phyloP scores from a whole-genome alignment of 768 basidiomycete genomes.

The Auriculariales sp. region DNA sequence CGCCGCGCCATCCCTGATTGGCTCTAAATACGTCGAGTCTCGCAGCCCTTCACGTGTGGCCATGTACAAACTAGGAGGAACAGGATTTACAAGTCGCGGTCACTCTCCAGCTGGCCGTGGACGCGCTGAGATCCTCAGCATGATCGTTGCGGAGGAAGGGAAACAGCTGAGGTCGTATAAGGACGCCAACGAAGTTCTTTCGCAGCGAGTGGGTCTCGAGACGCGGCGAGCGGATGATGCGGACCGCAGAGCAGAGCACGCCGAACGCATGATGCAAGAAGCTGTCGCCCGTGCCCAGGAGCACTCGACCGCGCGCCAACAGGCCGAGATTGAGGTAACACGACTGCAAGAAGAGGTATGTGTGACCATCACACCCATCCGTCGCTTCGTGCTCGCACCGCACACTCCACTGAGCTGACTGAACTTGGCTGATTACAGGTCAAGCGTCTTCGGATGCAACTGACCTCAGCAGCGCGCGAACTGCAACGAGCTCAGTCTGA shows the following conservation, averaged over 20 bases:
- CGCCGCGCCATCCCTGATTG: background rate
- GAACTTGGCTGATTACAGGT: too few species aligned
- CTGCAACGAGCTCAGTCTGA: constrained; percentile 17
- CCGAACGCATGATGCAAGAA: constrained; percentile 34
- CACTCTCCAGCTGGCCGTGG: background rate
- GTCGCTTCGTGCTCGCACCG: background rate
- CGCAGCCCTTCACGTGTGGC: background rate
- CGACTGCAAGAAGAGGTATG: constrained; percentile 24
- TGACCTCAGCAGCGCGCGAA: constrained; percentile 33
- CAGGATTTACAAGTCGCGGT: background rate
- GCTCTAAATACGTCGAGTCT: background rate
- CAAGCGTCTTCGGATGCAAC: constrained; percentile 29
- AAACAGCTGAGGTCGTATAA: constrained; percentile 41
- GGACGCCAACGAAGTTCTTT: constrained; percentile 32
- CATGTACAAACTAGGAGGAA: too few species aligned
- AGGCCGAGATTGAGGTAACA: constrained; percentile 23
- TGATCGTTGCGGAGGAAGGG: constrained; percentile 40
- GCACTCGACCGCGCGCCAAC: constrained; percentile 28
- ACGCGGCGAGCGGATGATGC: constrained; percentile 38
- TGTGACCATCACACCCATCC: background rate
- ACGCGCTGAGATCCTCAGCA: constrained; percentile 13
- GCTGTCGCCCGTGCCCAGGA: constrained; percentile 20
- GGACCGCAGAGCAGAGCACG: constrained; percentile 32
- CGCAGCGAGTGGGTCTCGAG: constrained; percentile 42
- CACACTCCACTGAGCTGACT: too few species aligned